These are phyloP conservation scores for Mucor irregularis DNA, from an alignment of 371 early-diverging fungal species.

Conservation along the genomic window DNA sequence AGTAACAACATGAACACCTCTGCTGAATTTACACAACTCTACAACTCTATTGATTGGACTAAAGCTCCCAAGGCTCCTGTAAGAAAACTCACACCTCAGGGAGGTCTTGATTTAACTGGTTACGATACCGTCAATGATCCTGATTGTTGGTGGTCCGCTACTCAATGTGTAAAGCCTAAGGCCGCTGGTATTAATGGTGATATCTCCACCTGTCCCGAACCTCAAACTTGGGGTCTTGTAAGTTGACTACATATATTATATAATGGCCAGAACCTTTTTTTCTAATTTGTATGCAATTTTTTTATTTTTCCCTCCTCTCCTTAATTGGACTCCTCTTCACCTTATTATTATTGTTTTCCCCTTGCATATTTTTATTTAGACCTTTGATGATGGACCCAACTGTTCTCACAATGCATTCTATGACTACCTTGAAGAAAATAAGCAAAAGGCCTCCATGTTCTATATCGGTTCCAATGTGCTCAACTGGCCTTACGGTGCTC, in stretches of 20 bases:
- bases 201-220: constrained; percentile 40
- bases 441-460: constrained; percentile 56
- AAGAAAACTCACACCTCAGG: constrained; percentile 18
- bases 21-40: constrained; percentile 19
- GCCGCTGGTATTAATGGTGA: constrained; percentile 34
- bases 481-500: constrained; percentile 53
- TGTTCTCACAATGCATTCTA: constrained; percentile 53
- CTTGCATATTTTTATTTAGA: constrained; percentile 27
- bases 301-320: neutral
- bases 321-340: constrained; percentile 1
- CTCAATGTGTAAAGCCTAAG: constrained; percentile 43
- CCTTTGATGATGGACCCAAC: constrained; percentile 56
- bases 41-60: constrained; percentile 42
- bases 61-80: constrained; percentile 35
- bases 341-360: neutral
- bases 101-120: constrained; percentile 21
- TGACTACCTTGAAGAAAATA: constrained; percentile 46
- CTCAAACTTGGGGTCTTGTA: constrained; percentile 46
- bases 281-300: too few relatives aligned
- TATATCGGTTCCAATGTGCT: constrained; percentile 56
- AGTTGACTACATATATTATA: constrained; percentile 6
- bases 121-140: constrained; percentile 43
- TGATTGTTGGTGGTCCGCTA: constrained; percentile 53
- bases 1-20: constrained; percentile 24
- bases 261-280: too few relatives aligned